Base-by-base conservation (phyloP, 2,329 filamentous ascomycete species). In the Lecanosticta acicola region DNA sequence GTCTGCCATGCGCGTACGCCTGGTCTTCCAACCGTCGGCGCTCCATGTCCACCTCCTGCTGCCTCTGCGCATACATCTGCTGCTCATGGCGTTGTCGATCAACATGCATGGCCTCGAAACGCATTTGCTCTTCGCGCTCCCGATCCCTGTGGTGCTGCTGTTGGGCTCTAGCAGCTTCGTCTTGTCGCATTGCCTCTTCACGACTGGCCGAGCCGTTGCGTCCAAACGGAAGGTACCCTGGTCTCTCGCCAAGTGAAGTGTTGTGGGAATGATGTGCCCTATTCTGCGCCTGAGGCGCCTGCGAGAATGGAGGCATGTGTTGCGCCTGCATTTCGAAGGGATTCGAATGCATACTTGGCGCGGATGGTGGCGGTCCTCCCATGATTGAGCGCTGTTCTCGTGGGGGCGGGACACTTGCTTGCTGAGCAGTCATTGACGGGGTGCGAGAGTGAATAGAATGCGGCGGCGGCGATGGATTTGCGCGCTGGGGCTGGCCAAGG, bases 401-500 rank as follows among this genome's bases (percentile, higher is more conserved):
- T 4, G 53, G 53, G 9, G 57, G 49, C 17, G 50, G 51, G 11
- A 20, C 46, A 5, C 38, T 32, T 19, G 34, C 18, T 33, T 57
- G 53, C 40, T 54, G 54, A 17, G 49, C 49, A 8, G 55, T 57
- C 7, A 63, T 45, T 13, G 63, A 66, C 5, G 62, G 54, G 7
- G 63, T 66, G 16, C 61, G 54, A 8, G 64, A 66, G 41, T 67
- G 64, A 1, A 59, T 55, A 43, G 52, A 43, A 39, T 57, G 56
- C 2, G 64, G 64, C n/a, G 65, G 65, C 7, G 65, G 64, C 9
- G 65, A 65, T 7, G 64, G 62, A 37, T 63, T 64, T 5, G 50
- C 58, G 29, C 62, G 55, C 36, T 49, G 39, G 14, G 58, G 55
- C 26, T 54, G 56, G 33, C 59, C 61, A 11, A 66, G 49, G 5